Evolutionary conservation across 1,284 basidiomycete genomes (phyloP).

Genomic region (Schizophyllum amplum): DNA sequence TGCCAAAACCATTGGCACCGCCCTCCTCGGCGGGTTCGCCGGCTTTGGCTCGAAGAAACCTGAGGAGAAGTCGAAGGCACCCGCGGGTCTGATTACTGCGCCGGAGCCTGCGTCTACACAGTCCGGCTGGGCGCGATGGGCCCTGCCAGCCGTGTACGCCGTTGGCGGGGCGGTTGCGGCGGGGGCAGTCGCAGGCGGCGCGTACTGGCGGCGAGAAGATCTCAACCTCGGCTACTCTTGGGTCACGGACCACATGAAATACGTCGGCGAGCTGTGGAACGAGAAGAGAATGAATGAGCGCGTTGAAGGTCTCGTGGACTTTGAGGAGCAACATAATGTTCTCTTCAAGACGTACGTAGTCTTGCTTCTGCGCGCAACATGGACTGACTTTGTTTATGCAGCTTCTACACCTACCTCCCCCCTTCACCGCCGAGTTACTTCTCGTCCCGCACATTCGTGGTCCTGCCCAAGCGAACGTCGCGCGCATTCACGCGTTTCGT

Average conservation of each 20-base stretch:
- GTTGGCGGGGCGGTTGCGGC: conserved; percentile 67
- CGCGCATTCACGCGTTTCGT: conserved; percentile 48
- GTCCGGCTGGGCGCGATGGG: conserved; percentile 55
- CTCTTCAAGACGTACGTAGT: conserved; percentile 67
- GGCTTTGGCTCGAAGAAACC: conserved; percentile 38
- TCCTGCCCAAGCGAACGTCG: conserved; percentile 55
- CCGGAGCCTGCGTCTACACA: conserved; percentile 12
- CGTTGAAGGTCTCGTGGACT: conserved; percentile 52
- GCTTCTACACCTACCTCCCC: conserved; percentile 73
- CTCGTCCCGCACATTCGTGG: conserved; percentile 63
- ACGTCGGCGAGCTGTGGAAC: conserved; percentile 86
- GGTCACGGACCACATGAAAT: conserved; percentile 87
- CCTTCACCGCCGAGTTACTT: conserved; percentile 39
- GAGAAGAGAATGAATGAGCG: conserved; percentile 55
- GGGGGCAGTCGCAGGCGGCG: conserved; percentile 79
- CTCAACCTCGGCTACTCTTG: conserved; percentile 67
- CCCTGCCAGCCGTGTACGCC: conserved; percentile 49
- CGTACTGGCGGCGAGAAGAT: conserved; percentile 72
- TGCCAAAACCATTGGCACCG: conserved; percentile 54
- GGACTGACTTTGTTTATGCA: conserved; percentile 23
- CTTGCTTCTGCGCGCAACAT: conserved; percentile 1
- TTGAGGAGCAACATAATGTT: conserved; percentile 55
- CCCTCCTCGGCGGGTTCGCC: conserved; percentile 45
- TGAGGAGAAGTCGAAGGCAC: conserved; percentile 17
- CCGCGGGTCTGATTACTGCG: conserved; percentile 18